Conservation (phyloP, 352 stramenopile genomes). For the Phytophthora idaei region DNA sequence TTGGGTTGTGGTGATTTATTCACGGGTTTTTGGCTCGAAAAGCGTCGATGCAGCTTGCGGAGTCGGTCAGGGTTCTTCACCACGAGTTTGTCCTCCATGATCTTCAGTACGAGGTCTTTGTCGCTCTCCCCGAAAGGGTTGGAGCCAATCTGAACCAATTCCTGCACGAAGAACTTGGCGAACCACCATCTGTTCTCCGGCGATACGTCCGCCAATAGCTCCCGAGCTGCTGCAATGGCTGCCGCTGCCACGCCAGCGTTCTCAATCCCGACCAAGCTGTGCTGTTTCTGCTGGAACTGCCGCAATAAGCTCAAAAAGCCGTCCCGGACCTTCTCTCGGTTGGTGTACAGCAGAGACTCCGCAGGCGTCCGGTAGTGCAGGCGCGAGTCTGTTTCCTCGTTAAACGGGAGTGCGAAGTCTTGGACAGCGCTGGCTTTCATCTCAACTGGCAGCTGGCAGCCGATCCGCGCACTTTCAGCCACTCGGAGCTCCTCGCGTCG, state of each 20-base stretch:
- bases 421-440: slow-evolving; percentile 54
- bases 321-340: slow-evolving; percentile 73
- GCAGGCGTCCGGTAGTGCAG: slow-evolving; percentile 63
- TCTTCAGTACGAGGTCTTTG: slow-evolving; percentile 72
- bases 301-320: slow-evolving; percentile 60
- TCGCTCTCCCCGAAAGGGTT: slow-evolving; percentile 77
- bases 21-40: slow-evolving; percentile 58
- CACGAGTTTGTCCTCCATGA: slow-evolving; percentile 72
- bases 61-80: slow-evolving; percentile 70
- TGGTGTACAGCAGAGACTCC: slow-evolving; percentile 62
- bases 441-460: slow-evolving; percentile 57
- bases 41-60: slow-evolving; percentile 72
- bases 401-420: slow-evolving; percentile 70
- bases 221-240: slow-evolving; percentile 33
- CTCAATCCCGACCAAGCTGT: slow-evolving; percentile 53
- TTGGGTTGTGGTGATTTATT: slow-evolving; percentile 25
- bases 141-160: slow-evolving; percentile 68
- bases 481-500: slow-evolving; percentile 54
- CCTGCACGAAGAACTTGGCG: slow-evolving; percentile 73
- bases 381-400: slow-evolving; percentile 70
- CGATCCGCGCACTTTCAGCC: slow-evolving; percentile 57
- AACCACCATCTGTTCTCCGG: slow-evolving; percentile 80
- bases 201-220: slow-evolving; percentile 46
- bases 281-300: slow-evolving; percentile 64
- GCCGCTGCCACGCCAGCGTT: slow-evolving; percentile 34